phyloP scores from a whole-genome alignment of 257 asterid genomes.

The Penstemon newberryi region DNA sequence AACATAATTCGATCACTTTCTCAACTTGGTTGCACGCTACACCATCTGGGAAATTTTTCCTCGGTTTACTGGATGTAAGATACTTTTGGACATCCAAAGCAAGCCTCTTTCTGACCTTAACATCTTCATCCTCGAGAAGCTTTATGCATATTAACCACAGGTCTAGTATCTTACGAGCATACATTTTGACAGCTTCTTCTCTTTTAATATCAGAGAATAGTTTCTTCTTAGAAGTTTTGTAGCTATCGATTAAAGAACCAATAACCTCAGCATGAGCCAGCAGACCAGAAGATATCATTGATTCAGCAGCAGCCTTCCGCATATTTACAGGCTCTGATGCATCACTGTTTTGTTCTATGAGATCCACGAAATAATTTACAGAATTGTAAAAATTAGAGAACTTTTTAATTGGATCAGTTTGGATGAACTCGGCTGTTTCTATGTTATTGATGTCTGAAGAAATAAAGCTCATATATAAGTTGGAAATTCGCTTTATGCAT shows the following conservation, averaged over 20 bases:
- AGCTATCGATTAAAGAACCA: conserved; percentile 45
- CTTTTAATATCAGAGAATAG: conserved; percentile 31
- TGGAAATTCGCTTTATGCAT: conserved; percentile 59
- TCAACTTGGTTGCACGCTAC: conserved; percentile 80
- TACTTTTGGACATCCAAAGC: conserved; percentile 75
- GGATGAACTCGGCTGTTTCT: conserved; percentile 31
- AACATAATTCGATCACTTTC: conserved; percentile 73
- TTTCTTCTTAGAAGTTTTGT: conserved; percentile 34
- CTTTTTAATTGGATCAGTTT: conserved; percentile 28
- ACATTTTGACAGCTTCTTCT: conserved; percentile 44
- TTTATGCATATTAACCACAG: conserved; percentile 72
- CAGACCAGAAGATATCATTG: conserved; percentile 79
- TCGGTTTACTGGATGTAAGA: conserved; percentile 31
- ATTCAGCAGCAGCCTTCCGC: conserved; percentile 89
- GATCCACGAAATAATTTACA: conserved; percentile 58
- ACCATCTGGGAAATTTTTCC: conserved; percentile 25
- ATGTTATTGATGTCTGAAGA: conserved; percentile 33
- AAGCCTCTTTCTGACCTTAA: conserved; percentile 61
- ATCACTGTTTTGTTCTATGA: conserved; percentile 57
- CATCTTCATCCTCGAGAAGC: conserved; percentile 96
- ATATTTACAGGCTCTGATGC: conserved; percentile 74
- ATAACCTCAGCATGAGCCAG: conserved; percentile 53
- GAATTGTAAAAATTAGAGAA: conserved; percentile 45
- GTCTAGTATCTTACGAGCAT: conserved; percentile 58
- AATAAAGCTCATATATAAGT: conserved; percentile 41